Conservation (phyloP, 768 basidiomycete species). For the Lactarius quietus region DNA sequence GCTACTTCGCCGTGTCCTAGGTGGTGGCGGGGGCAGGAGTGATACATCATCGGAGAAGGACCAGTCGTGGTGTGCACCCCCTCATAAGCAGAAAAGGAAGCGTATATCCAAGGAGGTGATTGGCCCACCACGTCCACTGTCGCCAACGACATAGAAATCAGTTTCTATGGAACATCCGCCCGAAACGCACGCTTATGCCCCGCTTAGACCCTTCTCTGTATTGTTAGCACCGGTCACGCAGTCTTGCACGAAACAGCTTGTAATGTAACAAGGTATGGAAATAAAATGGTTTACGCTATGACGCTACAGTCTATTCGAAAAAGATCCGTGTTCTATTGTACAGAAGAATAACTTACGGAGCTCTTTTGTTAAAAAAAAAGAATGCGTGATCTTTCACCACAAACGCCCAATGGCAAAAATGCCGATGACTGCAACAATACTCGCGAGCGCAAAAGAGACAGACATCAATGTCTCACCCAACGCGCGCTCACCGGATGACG, state of each 20-base stretch:
- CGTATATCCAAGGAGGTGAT: slow-evolving; percentile 17
- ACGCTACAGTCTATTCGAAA: neutral
- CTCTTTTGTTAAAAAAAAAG: neutral
- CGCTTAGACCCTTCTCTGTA: neutral
- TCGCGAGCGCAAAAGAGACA: neutral
- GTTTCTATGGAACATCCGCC: neutral
- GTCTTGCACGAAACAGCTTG: neutral
- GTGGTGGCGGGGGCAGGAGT: neutral
- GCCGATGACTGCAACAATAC: neutral
- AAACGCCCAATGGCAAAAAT: neutral
- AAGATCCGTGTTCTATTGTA: neutral
- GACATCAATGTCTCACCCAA: neutral
- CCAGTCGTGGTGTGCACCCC: neutral
- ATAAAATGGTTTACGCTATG: neutral
- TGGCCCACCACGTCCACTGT: slow-evolving; percentile 17
- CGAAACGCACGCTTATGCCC: neutral
- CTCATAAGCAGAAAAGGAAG: slow-evolving; percentile 6
- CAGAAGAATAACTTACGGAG: neutral
- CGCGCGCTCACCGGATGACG: slow-evolving; percentile 5
- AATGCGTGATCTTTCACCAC: neutral
- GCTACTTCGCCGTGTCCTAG: slow-evolving; percentile 15
- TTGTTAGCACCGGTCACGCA: neutral
- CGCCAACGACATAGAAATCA: neutral
- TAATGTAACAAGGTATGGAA: neutral
- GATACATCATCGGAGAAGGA: neutral